Evolutionary conservation across 257 asterid species (phyloP), one percentile per base, ranked within the genome.

Genomic region (Solanum paucissectum): DNA sequence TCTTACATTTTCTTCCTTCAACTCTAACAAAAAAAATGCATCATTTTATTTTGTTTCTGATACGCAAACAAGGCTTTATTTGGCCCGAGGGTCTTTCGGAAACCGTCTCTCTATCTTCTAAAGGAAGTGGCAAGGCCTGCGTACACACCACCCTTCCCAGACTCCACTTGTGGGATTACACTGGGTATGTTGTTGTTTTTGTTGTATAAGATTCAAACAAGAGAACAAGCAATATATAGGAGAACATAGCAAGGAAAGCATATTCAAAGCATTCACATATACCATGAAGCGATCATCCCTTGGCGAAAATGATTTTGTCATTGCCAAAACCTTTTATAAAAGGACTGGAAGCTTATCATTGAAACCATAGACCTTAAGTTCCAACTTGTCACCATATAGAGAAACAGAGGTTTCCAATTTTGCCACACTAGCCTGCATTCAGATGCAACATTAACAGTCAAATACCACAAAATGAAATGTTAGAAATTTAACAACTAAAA

Each of bases 251-350:
- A 32, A 72, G 20, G 62, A 36, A 87, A 33, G 29, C 29, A 20
- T 10, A 14, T 58, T 52, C 55, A 85, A 25, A 46, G 83, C 83
- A 42, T 87, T 79, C 38, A 12, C 38, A 77, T 90, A 87, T 95
- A 97, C 99, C 97, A 34, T 90, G 93, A 97, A 95, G 87, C 99
- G 98, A 87, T 97, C 99, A 71, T 94, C 98, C 90, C 90, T 94
- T 5, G 99, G 98, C 42, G 66, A 84, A 91, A 94, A 95, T 62
- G 98, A 91, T 91, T 92, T 93, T 14, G 95, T 94, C 76, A 92
- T 85, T 83, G 93, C 92, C 93, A 97, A 92, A 90, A 95, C 90
- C 92, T 95, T 95, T 38, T 94, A 89, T 88, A 97, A 91, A 88
- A 97, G 98, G 87, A 92, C 95, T 36, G 98, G 92, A 88, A 97